A percentile compares a stretch with the other conserved stretches of the same genome.
These are phyloP conservation scores for Saccharomyces eubayanus DNA, from an alignment of 805 yeast species.

Conservation along the genomic window DNA sequence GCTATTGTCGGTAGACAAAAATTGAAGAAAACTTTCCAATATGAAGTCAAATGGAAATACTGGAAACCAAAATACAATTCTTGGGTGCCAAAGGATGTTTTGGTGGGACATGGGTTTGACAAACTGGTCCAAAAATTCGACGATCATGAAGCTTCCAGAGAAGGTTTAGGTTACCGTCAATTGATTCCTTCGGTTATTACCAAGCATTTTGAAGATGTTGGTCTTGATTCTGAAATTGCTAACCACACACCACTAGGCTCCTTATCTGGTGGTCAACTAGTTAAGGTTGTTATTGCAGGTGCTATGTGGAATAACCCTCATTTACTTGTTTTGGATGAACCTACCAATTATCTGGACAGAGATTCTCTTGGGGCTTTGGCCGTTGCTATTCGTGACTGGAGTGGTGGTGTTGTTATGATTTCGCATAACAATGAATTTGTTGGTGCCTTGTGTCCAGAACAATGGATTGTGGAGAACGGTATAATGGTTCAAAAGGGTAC, in stretches of 20 bases:
- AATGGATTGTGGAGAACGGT: constrained; percentile 95
- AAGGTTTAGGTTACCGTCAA: constrained; percentile 97
- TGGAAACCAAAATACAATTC: constrained; percentile 92
- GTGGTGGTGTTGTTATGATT: constrained; percentile 97
- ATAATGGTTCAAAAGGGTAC: constrained; percentile 76
- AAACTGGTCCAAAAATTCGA: constrained; percentile 93
- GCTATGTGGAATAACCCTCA: constrained; percentile 99
- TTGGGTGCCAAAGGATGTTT: constrained; percentile 80
- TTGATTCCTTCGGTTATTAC: constrained; percentile 85
- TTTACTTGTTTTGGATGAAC: constrained; percentile 91
- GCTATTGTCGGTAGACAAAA: constrained; percentile 97
- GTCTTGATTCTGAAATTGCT: constrained; percentile 95
- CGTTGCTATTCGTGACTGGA: constrained; percentile 95
- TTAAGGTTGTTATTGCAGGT: constrained; percentile 97
- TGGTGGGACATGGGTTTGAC: constrained; percentile 76
- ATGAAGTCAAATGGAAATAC: constrained; percentile 87
- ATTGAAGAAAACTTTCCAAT: constrained; percentile 91
- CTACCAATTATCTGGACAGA: constrained; percentile 95
- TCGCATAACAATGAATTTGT: constrained; percentile 96
- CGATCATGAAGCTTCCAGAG: constrained; percentile 98
- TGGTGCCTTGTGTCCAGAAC: constrained; percentile 96
- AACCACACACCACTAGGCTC: constrained; percentile 97
- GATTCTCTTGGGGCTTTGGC: constrained; percentile 97
- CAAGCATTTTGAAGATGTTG: constrained; percentile 95
- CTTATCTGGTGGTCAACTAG: constrained; percentile 95